phyloP scores from a whole-genome alignment of 805 yeast species.

The Zygoascus ofunaensis region DNA sequence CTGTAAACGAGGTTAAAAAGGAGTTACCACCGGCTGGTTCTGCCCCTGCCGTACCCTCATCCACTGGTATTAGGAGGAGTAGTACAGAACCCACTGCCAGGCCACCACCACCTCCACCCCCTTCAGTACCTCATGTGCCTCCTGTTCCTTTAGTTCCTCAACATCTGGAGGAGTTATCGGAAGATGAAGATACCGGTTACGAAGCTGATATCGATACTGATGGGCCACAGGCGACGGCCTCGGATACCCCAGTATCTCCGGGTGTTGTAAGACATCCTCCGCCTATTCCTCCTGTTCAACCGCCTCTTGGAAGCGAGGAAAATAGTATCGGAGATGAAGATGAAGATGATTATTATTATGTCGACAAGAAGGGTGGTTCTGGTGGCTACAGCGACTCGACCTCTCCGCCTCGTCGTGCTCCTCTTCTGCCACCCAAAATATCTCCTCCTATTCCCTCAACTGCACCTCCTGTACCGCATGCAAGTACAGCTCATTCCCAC shows the following conservation, averaged over 20 bases:
- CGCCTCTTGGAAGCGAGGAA: slow-evolving; percentile 14
- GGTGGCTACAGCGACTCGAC: neutral
- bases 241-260: neutral
- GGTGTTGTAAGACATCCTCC: slow-evolving; percentile 3
- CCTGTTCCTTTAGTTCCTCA: slow-evolving; percentile 5
- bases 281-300: slow-evolving; percentile 16
- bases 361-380: neutral
- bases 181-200: slow-evolving; percentile 45
- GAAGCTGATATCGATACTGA: slow-evolving; percentile 58
- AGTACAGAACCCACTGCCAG: slow-evolving; percentile 4
- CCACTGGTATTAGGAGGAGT: neutral
- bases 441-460: slow-evolving; percentile 16
- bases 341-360: slow-evolving; percentile 6
- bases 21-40: neutral
- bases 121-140: slow-evolving; percentile 1
- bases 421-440: slow-evolving; percentile 9
- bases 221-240: slow-evolving; percentile 13
- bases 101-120: slow-evolving; percentile 8
- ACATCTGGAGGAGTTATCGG: slow-evolving; percentile 33
- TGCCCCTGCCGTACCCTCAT: slow-evolving; percentile 1
- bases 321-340: slow-evolving; percentile 2
- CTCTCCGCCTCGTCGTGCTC: slow-evolving; percentile 4
- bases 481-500: slow-evolving; percentile 14
- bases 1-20: neutral
- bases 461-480: slow-evolving; percentile 11